A percentile compares a stretch with the other conserved stretches of the same genome.
These are phyloP conservation scores for Poteriospumella lacustris DNA, from an alignment of 108 stramenopile genomes.

Conservation along the genomic window DNA sequence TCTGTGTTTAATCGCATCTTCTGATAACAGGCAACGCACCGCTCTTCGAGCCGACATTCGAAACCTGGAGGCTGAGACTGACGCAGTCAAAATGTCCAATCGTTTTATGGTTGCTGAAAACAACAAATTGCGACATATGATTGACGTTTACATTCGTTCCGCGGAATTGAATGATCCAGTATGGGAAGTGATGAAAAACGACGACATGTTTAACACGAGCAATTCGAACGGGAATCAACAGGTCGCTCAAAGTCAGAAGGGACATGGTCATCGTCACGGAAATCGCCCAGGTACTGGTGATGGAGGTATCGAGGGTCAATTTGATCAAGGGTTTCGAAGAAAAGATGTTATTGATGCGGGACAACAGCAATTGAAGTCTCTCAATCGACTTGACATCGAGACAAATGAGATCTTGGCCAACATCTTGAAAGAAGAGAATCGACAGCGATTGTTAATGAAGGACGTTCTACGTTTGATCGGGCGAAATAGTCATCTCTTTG, in stretches of 20 bases:
- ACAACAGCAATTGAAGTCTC: not conserved
- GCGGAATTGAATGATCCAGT: not conserved
- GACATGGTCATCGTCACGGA: no score
- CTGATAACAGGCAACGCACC: slow-evolving; percentile 10
- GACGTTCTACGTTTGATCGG: not conserved
- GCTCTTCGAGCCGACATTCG: slow-evolving; percentile 14
- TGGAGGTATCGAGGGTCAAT: not conserved
- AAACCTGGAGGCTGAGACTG: slow-evolving; percentile 22
- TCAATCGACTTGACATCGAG: slow-evolving; percentile 17
- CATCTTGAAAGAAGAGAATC: slow-evolving; percentile 13
- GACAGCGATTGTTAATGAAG: slow-evolving; percentile 19
- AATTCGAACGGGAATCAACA: no score
- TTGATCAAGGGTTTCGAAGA: not conserved
- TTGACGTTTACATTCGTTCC: slow-evolving; percentile 6
- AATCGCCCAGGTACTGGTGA: not conserved
- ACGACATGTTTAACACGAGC: not conserved
- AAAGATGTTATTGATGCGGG: slow-evolving; percentile 16
- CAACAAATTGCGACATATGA: not conserved
- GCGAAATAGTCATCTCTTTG: not conserved
- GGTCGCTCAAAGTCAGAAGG: no score
- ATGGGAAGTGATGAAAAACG: slow-evolving; percentile 7
- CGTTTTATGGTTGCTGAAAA: not conserved
- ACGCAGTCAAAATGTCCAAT: not conserved
- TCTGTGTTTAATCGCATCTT: not conserved
- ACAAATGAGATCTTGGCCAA: slow-evolving; percentile 15